These are phyloP conservation scores for Wickerhamiella cacticola DNA, from an alignment of 805 yeast genomes.

Conservation along the genomic window DNA sequence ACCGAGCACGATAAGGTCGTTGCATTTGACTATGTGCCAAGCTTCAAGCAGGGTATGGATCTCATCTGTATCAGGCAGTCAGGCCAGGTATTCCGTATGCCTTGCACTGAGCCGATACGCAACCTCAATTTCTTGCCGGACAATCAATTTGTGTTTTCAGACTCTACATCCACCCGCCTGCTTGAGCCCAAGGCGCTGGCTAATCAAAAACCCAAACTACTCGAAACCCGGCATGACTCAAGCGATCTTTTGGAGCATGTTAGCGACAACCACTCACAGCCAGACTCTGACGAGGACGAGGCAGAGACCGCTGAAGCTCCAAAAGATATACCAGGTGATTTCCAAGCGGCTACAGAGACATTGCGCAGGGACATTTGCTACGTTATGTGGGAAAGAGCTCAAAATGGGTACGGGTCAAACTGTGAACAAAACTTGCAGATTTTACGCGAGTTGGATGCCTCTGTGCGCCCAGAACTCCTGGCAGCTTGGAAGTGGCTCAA, in stretches of 20 bases:
- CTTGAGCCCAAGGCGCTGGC: neutral
- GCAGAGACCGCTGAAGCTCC: constrained; percentile 12
- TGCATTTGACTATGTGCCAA: constrained; percentile 64
- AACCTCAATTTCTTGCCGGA: constrained; percentile 53
- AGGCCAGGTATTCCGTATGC: constrained; percentile 75
- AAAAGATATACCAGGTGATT: constrained; percentile 16
- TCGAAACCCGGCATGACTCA: constrained; percentile 1
- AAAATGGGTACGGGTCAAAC: constrained; percentile 58
- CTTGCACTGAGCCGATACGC: constrained; percentile 53
- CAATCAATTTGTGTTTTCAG: constrained; percentile 25
- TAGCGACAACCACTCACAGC: neutral
- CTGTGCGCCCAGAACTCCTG: constrained; percentile 41
- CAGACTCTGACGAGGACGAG: constrained; percentile 9
- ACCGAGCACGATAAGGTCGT: constrained; percentile 73
- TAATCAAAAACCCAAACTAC: neutral
- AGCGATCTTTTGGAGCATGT: constrained; percentile 8
- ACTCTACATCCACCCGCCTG: constrained; percentile 13
- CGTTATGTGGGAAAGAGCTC: constrained; percentile 59
- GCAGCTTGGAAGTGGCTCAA: constrained; percentile 87
- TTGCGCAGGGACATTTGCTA: constrained; percentile 63
- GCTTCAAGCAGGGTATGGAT: constrained; percentile 40
- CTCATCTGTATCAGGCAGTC: constrained; percentile 83
- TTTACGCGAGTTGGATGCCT: constrained; percentile 29
- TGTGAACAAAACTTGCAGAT: constrained; percentile 51
- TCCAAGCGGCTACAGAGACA: constrained; percentile 26